Evolutionary conservation across 257 asterid genomes (phyloP).

Genomic region (Parsonsia alboflavescens): DNA sequence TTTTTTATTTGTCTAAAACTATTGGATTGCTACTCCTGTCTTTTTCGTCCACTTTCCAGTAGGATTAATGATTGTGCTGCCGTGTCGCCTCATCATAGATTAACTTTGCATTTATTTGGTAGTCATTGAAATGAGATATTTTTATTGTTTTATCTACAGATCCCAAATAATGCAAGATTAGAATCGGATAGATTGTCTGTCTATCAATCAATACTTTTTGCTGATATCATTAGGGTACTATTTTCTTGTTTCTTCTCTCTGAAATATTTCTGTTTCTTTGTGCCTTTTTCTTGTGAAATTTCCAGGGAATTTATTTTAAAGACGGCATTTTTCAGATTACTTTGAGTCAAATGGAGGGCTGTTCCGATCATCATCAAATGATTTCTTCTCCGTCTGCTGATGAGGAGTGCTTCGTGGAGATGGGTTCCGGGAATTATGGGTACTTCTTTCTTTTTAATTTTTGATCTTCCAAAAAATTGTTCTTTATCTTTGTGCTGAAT

Average conservation of each 20-base stretch:
- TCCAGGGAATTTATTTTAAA: conserved; percentile 19
- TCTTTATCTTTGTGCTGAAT: not conserved
- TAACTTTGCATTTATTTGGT: not conserved
- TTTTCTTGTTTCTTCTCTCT: not conserved
- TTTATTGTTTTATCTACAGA: not conserved
- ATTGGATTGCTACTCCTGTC: not conserved
- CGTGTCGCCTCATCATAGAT: conserved; percentile 22
- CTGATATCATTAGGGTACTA: not conserved
- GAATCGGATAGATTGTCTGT: not conserved
- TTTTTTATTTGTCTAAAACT: not conserved
- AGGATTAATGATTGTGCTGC: not conserved
- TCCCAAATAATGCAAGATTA: conserved; percentile 1
- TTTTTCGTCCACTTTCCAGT: not conserved
- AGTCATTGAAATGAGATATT: not conserved
- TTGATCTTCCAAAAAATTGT: not conserved
- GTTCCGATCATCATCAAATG: conserved; percentile 14
- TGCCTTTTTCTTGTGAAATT: not conserved
- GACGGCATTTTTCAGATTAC: not conserved
- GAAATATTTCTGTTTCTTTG: not conserved
- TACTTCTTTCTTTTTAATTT: conserved; percentile 10
- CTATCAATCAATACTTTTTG: not conserved
- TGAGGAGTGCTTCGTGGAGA: conserved; percentile 22
- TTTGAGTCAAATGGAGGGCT: conserved; percentile 29
- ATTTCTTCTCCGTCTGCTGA: not conserved
- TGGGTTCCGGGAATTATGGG: conserved; percentile 45